These are phyloP conservation scores for Auricularia heimuer DNA, from an alignment of 768 basidiomycete species.

Conservation along the genomic window DNA sequence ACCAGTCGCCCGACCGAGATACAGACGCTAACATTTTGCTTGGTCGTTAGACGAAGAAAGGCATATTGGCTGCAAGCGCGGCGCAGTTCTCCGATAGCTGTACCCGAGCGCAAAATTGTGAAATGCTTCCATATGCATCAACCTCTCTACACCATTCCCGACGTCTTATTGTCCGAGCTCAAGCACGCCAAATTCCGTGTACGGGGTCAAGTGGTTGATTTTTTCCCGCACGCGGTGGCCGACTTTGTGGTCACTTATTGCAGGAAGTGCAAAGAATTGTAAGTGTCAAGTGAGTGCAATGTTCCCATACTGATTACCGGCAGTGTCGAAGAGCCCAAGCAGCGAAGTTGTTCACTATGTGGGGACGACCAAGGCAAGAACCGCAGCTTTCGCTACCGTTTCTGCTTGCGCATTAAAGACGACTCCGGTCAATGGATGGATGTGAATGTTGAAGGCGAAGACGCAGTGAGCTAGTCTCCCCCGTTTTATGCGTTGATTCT, in stretches of 20 bases:
- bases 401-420: conserved; percentile 46
- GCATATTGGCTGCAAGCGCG: not conserved
- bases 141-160: not conserved
- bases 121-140: not conserved
- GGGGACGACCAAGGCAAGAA: conserved; percentile 43
- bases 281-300: conserved; percentile 11
- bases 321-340: conserved; percentile 31
- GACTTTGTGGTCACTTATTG: conserved; percentile 43
- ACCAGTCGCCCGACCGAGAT: not conserved
- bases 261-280: conserved; percentile 44
- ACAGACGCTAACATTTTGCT: not conserved
- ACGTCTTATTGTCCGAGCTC: not conserved
- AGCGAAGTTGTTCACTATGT: conserved; percentile 40
- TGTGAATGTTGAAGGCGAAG: conserved; percentile 41
- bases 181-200: not conserved
- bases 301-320: not conserved
- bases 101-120: not conserved
- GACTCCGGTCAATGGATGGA: conserved; percentile 31
- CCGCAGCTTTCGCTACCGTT: conserved; percentile 36
- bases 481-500: conserved; percentile 13
- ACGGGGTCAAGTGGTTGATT: conserved; percentile 30
- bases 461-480: conserved; percentile 16
- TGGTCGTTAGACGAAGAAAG: not conserved
- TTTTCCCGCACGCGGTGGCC: conserved; percentile 39
- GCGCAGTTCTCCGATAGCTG: not conserved